Percentiles rank a stretch among this genome's conserved stretches.
Evolutionary conservation across 108 stramenopile genomes (phyloP).

Genomic region (Bacterosira constricta): DNA sequence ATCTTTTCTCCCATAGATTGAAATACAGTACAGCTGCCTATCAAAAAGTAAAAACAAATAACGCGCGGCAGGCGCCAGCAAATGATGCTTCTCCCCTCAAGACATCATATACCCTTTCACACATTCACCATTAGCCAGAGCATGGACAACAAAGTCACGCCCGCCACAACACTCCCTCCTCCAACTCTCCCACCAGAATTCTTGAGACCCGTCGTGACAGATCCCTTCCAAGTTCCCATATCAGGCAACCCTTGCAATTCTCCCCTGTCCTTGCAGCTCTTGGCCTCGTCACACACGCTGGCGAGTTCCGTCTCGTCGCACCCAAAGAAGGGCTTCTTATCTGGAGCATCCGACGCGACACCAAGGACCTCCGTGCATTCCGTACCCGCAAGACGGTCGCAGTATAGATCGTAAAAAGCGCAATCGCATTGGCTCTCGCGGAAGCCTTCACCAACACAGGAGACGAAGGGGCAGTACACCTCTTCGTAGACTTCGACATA

Average conservation of each 20-base stretch:
- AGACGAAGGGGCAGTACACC: constrained; percentile 41
- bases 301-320: constrained; percentile 41
- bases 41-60: no score
- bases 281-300: constrained; percentile 37
- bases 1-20: no score
- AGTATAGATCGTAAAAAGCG: constrained; percentile 51
- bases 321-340: constrained; percentile 50
- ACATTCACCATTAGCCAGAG: neutral
- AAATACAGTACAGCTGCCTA: no score
- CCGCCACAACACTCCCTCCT: neutral
- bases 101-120: no score
- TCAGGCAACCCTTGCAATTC: constrained; percentile 44
- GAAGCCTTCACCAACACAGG: constrained; percentile 43
- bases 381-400: constrained; percentile 9
- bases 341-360: neutral
- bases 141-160: constrained; percentile 2
- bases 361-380: constrained; percentile 14
- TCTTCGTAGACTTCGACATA: constrained; percentile 37
- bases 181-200: neutral
- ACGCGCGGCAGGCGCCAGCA: no score
- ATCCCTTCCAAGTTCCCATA: constrained; percentile 3
- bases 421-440: constrained; percentile 48
- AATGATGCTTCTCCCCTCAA: no score
- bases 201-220: neutral
- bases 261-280: constrained; percentile 35